Conservation (phyloP, 2,329 filamentous ascomycete genomes). For the Periconia sp. region DNA sequence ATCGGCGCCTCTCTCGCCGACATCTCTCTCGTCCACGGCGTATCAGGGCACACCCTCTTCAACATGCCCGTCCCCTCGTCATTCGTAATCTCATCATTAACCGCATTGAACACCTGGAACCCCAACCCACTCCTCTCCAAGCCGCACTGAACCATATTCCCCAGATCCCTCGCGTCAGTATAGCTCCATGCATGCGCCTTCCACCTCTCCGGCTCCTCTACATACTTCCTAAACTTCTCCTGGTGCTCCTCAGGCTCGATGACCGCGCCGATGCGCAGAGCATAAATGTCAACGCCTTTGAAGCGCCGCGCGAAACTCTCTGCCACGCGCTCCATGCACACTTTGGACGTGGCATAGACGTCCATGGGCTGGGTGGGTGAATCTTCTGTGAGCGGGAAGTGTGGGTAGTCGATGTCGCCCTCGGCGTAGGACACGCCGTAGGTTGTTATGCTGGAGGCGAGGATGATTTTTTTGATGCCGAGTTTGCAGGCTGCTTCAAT, state of each 20-base stretch:
- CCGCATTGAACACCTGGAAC: constrained; percentile 68
- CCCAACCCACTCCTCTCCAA: constrained; percentile 62
- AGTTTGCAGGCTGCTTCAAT: constrained; percentile 67
- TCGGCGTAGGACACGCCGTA: constrained; percentile 67
- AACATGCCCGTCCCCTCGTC: constrained; percentile 50
- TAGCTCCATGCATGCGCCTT: constrained; percentile 67
- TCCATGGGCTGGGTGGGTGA: constrained; percentile 65
- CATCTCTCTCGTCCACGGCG: constrained; percentile 59
- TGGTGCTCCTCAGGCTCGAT: constrained; percentile 64
- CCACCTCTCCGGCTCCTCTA: constrained; percentile 55
- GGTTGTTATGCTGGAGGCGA: constrained; percentile 63
- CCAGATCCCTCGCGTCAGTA: constrained; percentile 65
- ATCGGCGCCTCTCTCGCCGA: constrained; percentile 63
- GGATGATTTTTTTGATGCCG: constrained; percentile 65
- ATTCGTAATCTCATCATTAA: constrained; percentile 65
- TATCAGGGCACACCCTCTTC: constrained; percentile 54
- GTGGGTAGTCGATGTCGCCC: constrained; percentile 60
- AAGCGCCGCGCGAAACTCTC: constrained; percentile 62
- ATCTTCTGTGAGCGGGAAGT: constrained; percentile 65
- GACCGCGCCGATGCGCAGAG: constrained; percentile 64
- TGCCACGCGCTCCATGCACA: constrained; percentile 63
- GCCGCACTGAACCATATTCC: constrained; percentile 62
- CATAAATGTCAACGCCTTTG: constrained; percentile 61
- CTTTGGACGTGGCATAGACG: constrained; percentile 64
- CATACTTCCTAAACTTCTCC: constrained; percentile 55